Base-by-base conservation (phyloP, 192 early-diverging fungal genomes). In the Phycomyces nitens region DNA sequence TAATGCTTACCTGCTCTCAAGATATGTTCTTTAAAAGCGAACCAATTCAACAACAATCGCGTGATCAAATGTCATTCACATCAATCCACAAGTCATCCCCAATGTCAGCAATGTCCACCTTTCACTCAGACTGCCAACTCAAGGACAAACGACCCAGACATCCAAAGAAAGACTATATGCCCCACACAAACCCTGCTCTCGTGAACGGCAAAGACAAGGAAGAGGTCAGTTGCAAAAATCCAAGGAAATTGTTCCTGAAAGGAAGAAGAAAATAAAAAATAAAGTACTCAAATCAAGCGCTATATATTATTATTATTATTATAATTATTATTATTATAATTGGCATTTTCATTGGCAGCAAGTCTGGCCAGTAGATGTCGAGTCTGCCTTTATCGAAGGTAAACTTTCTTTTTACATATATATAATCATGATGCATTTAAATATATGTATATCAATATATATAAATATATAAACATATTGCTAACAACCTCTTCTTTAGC, bases 351-450 rank as follows among this genome's bases (percentile, higher is more conserved):
- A 22, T 55, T 63, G 52, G 39, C 56, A 62, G 62, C 62, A 84
- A 76, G 83, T 85, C 5, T 86, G 84, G 84, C 82, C 84, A 10
- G 69, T 69, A 51, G 80, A 84, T 76, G 78, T 86, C 8, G 84
- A 84, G 67, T 74, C 64, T 43, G 80, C 79, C 11, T 86, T 84
- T 70, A 65, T 84, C 53, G 72, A 84, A 80, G 83, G 83, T 84
- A 79, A 66, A 63, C 10, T 34, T 34, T 34, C 29, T 34, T 34
- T 34, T 34, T 2, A 43, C 10, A 20, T 50, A n/a, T 50, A 21
- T n/a, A n/a, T n/a, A n/a, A n/a, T n/a, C n/a, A n/a, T n/a, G n/a
- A n/a, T n/a, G n/a, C n/a, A n/a, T n/a, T 5, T 34, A 34, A 20
- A 27, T 18, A 22, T 9, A 0, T 7, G 8, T 18, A 21, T 3